A percentile compares a stretch with the other conserved stretches of the same genome.
Conservation (phyloP, 495 filamentous ascomycete species). For the Xylaria venustula region DNA sequence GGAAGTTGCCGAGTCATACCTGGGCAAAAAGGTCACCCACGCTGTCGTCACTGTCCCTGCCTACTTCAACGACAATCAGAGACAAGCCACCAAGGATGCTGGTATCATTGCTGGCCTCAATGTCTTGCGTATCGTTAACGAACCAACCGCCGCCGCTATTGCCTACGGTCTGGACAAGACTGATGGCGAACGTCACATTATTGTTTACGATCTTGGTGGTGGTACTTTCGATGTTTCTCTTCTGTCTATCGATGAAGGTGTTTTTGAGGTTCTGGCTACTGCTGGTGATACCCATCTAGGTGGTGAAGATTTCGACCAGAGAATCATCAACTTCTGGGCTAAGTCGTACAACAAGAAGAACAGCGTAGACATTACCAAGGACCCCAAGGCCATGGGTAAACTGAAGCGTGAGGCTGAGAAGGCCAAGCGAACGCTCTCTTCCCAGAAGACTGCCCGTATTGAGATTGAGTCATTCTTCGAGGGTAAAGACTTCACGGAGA, state of each 20-base stretch:
- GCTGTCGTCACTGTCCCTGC: constrained; percentile 96
- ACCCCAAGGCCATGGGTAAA: constrained; percentile 98
- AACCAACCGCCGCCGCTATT: constrained; percentile 85
- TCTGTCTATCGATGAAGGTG: constrained; percentile 92
- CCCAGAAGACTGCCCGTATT: constrained; percentile 95
- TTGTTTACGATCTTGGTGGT: constrained; percentile 98
- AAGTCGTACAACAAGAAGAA: constrained; percentile 99
- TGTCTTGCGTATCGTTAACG: constrained; percentile 96
- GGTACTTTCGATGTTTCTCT: constrained; percentile 99
- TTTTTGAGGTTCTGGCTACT: constrained; percentile 97
- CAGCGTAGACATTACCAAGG: constrained; percentile 86
- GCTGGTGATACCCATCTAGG: constrained; percentile 99
- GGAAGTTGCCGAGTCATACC: constrained; percentile 90
- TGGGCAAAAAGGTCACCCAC: constrained; percentile 94
- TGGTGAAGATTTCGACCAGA: constrained; percentile 99
- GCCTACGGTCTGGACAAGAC: constrained; percentile 88
- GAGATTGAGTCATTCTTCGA: constrained; percentile 98
- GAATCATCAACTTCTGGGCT: constrained; percentile 93
- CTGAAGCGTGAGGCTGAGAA: constrained; percentile 99
- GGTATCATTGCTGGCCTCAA: constrained; percentile 93
- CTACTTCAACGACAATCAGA: constrained; percentile 99
- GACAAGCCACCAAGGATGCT: constrained; percentile 97
- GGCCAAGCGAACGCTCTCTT: constrained; percentile 98
- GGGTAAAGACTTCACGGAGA: constrained; percentile 98
- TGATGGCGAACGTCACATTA: constrained; percentile 83